Evolutionary conservation across 2,329 filamentous ascomycete species (phyloP), one percentile per base, ranked within the genome.

Genomic region (Lachnellula subtilissima): DNA sequence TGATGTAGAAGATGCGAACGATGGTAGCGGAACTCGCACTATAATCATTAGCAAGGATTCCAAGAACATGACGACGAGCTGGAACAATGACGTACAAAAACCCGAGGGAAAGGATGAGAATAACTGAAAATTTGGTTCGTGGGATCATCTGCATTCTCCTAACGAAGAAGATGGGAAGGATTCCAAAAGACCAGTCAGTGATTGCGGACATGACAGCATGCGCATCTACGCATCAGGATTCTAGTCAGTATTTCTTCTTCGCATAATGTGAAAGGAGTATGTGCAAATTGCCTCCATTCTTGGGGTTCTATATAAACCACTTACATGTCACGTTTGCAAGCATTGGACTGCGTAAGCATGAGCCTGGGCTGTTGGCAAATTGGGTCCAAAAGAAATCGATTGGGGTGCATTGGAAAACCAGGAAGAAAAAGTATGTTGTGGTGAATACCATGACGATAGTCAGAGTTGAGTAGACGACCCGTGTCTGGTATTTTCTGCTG

Each of bases 1-100:
- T 66, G n/a, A 76, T 71, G 60, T 75, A 77, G 5, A 72, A 70
- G 35, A 77, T 72, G 14, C 75, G 73, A 28, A 76, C 70, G 47
- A 76, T 71, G 4, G 74, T 75, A 15, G 74, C 75, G 14, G 72
- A 64, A 3, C 72, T 75, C 17, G 73, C 74, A 50, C 74, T 69
- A 42, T 71, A 28, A 9, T 55, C 39, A 22, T 53, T 17, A 56
- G 49, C 37, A 35, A n/a, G 15, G 35, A 12, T n/a, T 53, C 7
- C 4, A 45, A 23, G 14, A 22, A 7, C 2, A 12, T 3, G 19
- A 15, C 12, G 9, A 1, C 4, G 25, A 23, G 14, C 14, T 17
- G 15, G 28, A 36, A 15, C 7, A n/a, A 15, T 15, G 12, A 65
- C 73, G 48, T 70, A 76, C 74, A 75, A 65, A 51, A 72, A 71